Percentiles rank a stretch among this genome's conserved stretches.
Conservation (phyloP, 1,284 basidiomycete species). For the Wolfiporia cocos region DNA sequence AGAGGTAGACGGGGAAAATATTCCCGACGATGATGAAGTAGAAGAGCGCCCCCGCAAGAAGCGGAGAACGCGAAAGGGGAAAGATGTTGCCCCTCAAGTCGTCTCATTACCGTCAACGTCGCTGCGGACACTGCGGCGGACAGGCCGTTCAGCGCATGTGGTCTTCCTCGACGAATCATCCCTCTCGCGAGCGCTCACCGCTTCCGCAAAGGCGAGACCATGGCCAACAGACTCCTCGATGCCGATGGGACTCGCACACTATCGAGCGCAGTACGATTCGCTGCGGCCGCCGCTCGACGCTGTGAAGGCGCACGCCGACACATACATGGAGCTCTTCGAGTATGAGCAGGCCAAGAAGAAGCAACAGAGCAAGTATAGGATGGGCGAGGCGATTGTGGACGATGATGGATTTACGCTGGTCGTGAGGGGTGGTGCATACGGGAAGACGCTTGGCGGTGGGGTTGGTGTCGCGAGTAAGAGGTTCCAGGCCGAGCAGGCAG, state of each 20-base stretch:
- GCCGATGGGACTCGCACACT: conserved; percentile 67
- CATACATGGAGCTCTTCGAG: conserved; percentile 71
- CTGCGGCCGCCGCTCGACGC: conserved; percentile 66
- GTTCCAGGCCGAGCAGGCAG: conserved; percentile 35
- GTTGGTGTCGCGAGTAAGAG: conserved; percentile 72
- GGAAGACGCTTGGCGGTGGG: conserved; percentile 77
- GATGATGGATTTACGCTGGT: conserved; percentile 92
- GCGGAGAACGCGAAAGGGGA: conserved; percentile 30
- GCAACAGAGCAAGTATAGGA: conserved; percentile 62
- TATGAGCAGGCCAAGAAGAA: conserved; percentile 58
- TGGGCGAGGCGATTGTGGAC: conserved; percentile 83
- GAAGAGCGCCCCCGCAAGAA: conserved; percentile 40
- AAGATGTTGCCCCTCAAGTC: conserved; percentile 38
- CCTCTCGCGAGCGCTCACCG: conserved; percentile 53
- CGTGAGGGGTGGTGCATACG: conserved; percentile 82
- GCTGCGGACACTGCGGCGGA: conserved; percentile 50
- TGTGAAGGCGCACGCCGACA: conserved; percentile 73
- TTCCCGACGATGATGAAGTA: conserved; percentile 24
- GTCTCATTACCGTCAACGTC: conserved; percentile 49
- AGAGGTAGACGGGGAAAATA: conserved; percentile 23
- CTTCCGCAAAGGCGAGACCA: conserved; percentile 35
- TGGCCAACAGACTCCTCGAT: conserved; percentile 57
- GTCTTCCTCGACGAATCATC: conserved; percentile 76
- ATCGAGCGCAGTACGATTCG: conserved; percentile 53
- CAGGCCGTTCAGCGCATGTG: conserved; percentile 68